These are phyloP conservation scores for Elsinoe necatrix DNA, from an alignment of 2,329 filamentous ascomycete species.

Conservation along the genomic window DNA sequence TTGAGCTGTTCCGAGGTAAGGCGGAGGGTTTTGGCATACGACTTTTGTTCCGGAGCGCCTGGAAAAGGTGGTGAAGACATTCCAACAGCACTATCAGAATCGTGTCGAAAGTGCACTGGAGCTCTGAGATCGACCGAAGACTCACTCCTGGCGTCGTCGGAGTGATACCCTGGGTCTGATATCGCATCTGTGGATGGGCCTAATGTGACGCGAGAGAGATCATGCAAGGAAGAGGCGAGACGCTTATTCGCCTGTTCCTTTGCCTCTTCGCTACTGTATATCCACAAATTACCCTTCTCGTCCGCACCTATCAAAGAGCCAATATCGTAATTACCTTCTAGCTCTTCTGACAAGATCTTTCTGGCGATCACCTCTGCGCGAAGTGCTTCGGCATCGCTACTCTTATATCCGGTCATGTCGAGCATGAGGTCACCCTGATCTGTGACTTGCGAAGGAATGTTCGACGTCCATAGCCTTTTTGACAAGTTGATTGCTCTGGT, in stretches of 20 bases:
- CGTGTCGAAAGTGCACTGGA: conserved; percentile 52
- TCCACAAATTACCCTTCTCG: conserved; percentile 96
- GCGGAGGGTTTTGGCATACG: conserved; percentile 87
- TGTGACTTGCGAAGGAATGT: conserved; percentile 88
- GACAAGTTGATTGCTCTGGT: conserved; percentile 77
- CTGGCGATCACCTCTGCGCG: conserved; percentile 88
- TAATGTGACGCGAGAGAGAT: conserved; percentile 39
- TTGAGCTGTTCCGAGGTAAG: conserved; percentile 94
- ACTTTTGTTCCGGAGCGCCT: conserved; percentile 25
- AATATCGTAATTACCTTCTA: conserved; percentile 93
- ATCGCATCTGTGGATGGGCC: conserved; percentile 63
- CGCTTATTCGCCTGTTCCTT: conserved; percentile 76
- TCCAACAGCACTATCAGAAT: conserved; percentile 62
- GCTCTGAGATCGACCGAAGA: conserved; percentile 28
- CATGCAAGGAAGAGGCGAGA: conserved; percentile 29
- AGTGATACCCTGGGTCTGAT: conserved; percentile 92
- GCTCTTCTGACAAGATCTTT: conserved; percentile 83
- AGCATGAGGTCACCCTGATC: conserved; percentile 92
- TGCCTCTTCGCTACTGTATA: conserved; percentile 94
- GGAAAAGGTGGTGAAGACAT: conserved; percentile 52
- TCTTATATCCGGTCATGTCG: conserved; percentile 96
- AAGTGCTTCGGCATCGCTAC: conserved; percentile 83
- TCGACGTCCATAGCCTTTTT: conserved; percentile 76
- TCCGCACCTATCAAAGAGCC: conserved; percentile 91
- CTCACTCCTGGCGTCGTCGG: conserved; percentile 62